Conservation (phyloP, 306 rosid genomes). For the Prunus mume region DNA sequence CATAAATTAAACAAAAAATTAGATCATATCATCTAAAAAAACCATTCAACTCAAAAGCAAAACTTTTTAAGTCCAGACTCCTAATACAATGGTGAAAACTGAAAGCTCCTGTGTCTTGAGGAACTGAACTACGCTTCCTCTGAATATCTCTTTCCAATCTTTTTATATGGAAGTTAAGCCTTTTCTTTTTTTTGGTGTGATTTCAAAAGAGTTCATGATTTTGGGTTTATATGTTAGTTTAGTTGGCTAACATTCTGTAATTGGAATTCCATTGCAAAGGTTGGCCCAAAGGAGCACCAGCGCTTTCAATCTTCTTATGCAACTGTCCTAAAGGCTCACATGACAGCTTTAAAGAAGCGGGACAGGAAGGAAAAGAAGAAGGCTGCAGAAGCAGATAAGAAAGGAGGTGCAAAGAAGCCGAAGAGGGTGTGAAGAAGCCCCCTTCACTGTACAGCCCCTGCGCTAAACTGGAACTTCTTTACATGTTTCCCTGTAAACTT, state of each 20-base stretch:
- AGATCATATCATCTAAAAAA: background rate
- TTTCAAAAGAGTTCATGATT: background rate
- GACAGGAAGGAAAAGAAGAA: constrained; percentile 97
- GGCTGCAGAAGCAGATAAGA: constrained; percentile 61
- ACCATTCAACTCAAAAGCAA: background rate
- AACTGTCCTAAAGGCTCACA: constrained; percentile 89
- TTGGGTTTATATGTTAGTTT: background rate
- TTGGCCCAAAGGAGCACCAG: constrained; percentile 90
- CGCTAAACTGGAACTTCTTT: background rate
- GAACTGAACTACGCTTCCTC: background rate
- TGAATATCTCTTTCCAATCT: background rate
- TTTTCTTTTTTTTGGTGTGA: background rate
- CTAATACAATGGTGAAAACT: background rate
- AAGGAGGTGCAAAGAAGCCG: constrained; percentile 47
- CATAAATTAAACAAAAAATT: background rate
- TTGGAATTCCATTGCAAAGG: constrained; percentile 48
- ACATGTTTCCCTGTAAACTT: background rate
- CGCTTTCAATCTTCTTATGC: constrained; percentile 98
- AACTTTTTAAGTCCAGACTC: background rate
- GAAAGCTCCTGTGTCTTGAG: background rate
- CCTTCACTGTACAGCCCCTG: constrained; percentile 10
- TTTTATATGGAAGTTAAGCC: background rate
- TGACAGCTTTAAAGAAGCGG: constrained; percentile 95
- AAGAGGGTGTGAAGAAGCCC: constrained; percentile 27
- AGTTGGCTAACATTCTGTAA: background rate